These are phyloP conservation scores for Microascus cirrosus DNA, from an alignment of 2,329 filamentous ascomycete genomes.

Conservation along the genomic window DNA sequence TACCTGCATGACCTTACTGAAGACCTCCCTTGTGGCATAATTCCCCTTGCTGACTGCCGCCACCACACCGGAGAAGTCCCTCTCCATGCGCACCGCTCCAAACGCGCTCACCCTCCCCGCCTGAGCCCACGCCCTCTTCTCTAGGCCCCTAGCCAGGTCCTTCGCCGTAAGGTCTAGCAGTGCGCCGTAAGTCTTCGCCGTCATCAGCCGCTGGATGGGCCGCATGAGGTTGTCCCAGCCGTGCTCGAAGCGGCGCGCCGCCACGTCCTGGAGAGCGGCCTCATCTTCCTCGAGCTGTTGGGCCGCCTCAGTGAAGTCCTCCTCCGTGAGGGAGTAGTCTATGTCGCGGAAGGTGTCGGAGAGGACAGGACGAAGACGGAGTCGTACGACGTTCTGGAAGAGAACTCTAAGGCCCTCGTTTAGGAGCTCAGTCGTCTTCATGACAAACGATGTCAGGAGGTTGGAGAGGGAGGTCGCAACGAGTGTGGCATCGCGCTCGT, in stretches of 20 bases:
- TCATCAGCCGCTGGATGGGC: conserved; percentile 77
- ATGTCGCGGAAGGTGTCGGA: conserved; percentile 84
- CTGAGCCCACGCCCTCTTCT: conserved; percentile 78
- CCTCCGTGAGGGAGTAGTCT: conserved; percentile 65
- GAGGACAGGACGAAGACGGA: conserved; percentile 72
- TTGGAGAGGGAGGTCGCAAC: conserved; percentile 58
- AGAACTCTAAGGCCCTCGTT: conserved; percentile 76
- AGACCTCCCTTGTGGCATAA: conserved; percentile 68
- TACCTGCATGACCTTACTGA: conserved; percentile 68
- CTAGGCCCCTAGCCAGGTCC: conserved; percentile 67
- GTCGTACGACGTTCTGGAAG: conserved; percentile 78
- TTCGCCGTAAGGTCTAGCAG: conserved; percentile 63
- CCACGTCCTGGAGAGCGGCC: conserved; percentile 49
- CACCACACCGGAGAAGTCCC: conserved; percentile 71
- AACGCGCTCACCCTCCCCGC: conserved; percentile 69
- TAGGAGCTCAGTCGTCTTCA: conserved; percentile 72
- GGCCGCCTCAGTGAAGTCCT: conserved; percentile 46
- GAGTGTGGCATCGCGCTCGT: conserved; percentile 60
- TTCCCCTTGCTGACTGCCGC: conserved; percentile 55
- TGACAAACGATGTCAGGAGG: conserved; percentile 60
- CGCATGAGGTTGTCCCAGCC: conserved; percentile 80
- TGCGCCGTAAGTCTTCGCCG: conserved; percentile 61
- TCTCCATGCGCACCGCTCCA: conserved; percentile 72
- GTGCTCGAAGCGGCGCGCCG: conserved; percentile 68
- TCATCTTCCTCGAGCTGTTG: conserved; percentile 42